Base-by-base conservation (phyloP, 129 eudicot genomes). In the Centella asiatica region DNA sequence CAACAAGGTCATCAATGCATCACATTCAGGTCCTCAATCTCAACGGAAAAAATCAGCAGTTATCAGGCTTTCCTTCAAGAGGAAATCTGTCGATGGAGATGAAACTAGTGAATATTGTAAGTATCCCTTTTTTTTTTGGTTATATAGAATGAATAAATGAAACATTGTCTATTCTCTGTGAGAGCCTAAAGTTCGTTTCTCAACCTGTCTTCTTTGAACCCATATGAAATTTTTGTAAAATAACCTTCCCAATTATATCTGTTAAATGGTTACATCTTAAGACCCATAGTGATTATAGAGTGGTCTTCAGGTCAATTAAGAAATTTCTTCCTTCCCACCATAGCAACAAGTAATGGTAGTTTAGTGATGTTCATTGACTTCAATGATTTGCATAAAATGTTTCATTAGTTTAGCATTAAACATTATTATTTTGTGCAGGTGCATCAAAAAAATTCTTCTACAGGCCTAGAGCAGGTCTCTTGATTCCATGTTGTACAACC, bases 391-490 rank as follows among this genome's bases (percentile, higher is more conserved):
- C 42, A 64, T 23, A 34, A 47, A 20, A 52, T 45, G 28, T 15
- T 13, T n/a, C 4, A 64, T 39, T 20, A 51, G 6, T 46, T 11
- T 13, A 64, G 20, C 69, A 49, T 57, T 57, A 32, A 20, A 37
- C 31, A 15, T 5, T 10, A 45, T 29, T 28, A 48, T 44, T 52
- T 22, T 36, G 1, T 68, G 62, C 73, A 90, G 97, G 85, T 79
- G 63, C 82, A 34, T 81, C 85, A 12, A 84, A 80, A 71, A 77
- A 72, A 29, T 83, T 78, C 71, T 66, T 86, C 25, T 87, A 72
- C 60, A 84, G 82, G 50, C 98, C 96, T 11, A 74, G 90, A 71
- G 96, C 96, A 4, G 96, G 98, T 61, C 77, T 75, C 20, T 51
- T 69, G 47, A 76, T 92, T 69, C 95, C 96, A 2, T 70, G 86